Evolutionary conservation across 108 stramenopile genomes (phyloP), one percentile per base, ranked within the genome.

Genomic region (Nannochloropsis salina): DNA sequence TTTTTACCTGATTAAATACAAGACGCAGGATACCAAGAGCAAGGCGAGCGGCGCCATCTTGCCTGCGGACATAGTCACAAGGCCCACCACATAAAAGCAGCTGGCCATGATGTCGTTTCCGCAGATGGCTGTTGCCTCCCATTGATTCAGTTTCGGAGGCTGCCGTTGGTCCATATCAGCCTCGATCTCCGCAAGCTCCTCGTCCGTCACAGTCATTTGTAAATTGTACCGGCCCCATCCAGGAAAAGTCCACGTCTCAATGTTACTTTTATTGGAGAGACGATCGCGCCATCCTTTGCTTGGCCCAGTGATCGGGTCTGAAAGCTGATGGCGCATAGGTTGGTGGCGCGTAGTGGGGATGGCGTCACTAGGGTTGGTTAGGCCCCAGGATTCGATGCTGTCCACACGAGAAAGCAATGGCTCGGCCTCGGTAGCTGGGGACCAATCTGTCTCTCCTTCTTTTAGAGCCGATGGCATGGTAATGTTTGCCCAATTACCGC

Each of bases 51-150:
- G 94, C n/a, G 93, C 92, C 84, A 94, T 84, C 86, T 86, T 90
- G 8, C 94, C 93, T 8, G 94, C 94, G 20, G 44, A 85, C 9
- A 87, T 47, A 9, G 92, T 91, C 9, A 92, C 91, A 4, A 93
- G 88, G 12, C 93, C 92, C 43, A 42, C 80, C 20, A 94, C 93
- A 43, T 94, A 94, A 74, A 92, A 88, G 81, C 89, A 91, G 79
- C 92, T 93, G 80, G 85, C 85, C 18, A 92, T 84, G 85, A 93
- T 92, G 84, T 93, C 94, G 82, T 94, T 94, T 0, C 94, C 94
- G 42, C 90, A 92, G 83, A 94, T 93, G 5, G 93, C 92, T n/a
- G 93, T 94, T 2, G 93, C 92, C 31, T 87, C 86, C 81, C 92
- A 89, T 88, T 92, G 90, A 11, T 89, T 89, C 74, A 94, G 91